Evolutionary conservation across 2,329 filamentous ascomycete species (phyloP).

Genomic region (Arthroderma sp.): DNA sequence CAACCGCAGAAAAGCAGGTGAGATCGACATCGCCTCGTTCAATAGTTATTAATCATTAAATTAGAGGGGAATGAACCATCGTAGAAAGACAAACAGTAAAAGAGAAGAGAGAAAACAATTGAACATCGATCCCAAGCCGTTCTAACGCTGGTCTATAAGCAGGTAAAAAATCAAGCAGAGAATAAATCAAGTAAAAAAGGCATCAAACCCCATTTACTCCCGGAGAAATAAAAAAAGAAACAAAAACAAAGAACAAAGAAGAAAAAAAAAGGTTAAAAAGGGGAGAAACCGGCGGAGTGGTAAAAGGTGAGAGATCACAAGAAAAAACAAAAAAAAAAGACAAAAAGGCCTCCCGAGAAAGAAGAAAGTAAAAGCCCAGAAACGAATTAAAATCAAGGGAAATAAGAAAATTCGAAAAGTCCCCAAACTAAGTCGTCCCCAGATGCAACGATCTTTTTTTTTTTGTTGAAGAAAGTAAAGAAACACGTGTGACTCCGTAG

Average conservation of each 20-base stretch:
- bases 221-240: constrained; percentile 2
- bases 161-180: constrained; percentile 5
- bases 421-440: no score
- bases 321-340: background rate
- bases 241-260: constrained; percentile 2
- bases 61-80: background rate
- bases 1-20: background rate
- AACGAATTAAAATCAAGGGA: background rate
- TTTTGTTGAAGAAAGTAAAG: no score
- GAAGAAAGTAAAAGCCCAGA: constrained; percentile 1
- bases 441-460: no score
- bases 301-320: background rate
- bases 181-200: background rate
- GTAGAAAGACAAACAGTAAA: background rate
- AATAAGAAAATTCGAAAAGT: background rate
- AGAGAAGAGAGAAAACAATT: constrained; percentile 1
- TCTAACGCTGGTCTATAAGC: constrained; percentile 11
- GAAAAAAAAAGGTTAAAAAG: constrained; percentile 1
- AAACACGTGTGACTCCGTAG: no score
- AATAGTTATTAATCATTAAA: background rate
- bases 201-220: background rate
- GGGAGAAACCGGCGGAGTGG: background rate
- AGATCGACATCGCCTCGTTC: no score
- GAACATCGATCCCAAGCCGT: constrained; percentile 6
- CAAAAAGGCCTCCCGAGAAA: background rate